Base-by-base conservation (phyloP, 768 basidiomycete genomes). In the Leucocoprinus sp. region DNA sequence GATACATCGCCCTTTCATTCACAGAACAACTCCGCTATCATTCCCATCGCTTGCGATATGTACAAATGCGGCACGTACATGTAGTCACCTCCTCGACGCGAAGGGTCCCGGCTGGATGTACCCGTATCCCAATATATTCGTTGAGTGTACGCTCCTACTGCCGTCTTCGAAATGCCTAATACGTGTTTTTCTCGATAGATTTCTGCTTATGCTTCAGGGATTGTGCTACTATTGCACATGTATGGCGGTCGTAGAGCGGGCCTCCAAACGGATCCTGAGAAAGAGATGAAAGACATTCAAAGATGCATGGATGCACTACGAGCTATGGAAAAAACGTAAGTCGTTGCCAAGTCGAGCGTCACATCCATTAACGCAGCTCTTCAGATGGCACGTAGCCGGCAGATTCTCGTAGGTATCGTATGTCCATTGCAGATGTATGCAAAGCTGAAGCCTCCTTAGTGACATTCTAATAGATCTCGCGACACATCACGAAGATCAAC, bases 11-110 rank as follows among this genome's bases (percentile, higher is more conserved):
- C 80, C 83, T 0, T 87, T 85, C 62, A 70, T 88, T 8, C 60
- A 64, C 8, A 69, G 65, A 45, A 60, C 64, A 1, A 64, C 69
- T 4, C 41, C 55, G 3, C 54, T 74, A 14, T 66, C 71, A 1
- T 70, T 74, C 44, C 73, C 79, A 7, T 82, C 79, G 0, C 69
- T 82, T 9, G 75, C 81, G 1, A 82, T 82, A 45, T 86, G 80
- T 57, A 72, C 81, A 21, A 70, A 86, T 45, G 78, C 90, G 1
- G 84, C 89, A 1, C 69, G 88, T 8, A 80, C 82, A 0, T 82
- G 76, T 49, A 75, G 72, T 19, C 84, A 84, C 48, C 68, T 92
- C 23, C 60, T 84, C 42, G 84, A 86, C 49, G 64, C 71, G 4
- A 68, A 72, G 33, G 61, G 69, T 38, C 62, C 56, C 34, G 62